These are phyloP conservation scores for Sistotremastrum suecicum DNA, from an alignment of 768 basidiomycete species.

Conservation along the genomic window DNA sequence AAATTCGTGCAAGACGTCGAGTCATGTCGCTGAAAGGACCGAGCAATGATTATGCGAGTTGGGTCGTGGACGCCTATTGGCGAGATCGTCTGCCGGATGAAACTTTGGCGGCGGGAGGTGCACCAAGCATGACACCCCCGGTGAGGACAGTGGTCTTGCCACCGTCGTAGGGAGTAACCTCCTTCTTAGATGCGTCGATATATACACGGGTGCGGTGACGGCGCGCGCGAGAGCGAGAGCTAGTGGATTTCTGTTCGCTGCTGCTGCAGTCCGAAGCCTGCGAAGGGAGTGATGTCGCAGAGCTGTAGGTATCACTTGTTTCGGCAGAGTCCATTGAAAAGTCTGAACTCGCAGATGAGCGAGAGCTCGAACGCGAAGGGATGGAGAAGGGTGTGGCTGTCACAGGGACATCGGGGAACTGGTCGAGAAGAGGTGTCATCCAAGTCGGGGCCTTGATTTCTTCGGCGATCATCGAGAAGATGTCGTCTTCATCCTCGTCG, in stretches of 20 bases:
- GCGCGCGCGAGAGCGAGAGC: constrained; percentile 39
- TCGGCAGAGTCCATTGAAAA: constrained; percentile 51
- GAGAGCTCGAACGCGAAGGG: constrained; percentile 37
- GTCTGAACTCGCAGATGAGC: constrained; percentile 59
- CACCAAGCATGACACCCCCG: constrained; percentile 78
- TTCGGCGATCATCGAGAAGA: constrained; percentile 63
- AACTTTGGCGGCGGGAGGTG: constrained; percentile 10
- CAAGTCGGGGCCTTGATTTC: constrained; percentile 56
- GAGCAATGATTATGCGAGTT: too few relatives aligned
- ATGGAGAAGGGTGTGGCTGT: constrained; percentile 23
- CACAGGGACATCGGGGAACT: constrained; percentile 33
- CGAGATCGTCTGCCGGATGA: not conserved
- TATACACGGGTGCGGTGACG: constrained; percentile 57
- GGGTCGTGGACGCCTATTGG: too few relatives aligned
- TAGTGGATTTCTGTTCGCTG: not conserved
- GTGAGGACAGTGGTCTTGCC: constrained; percentile 82
- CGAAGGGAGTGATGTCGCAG: constrained; percentile 30
- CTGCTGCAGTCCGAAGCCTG: not conserved
- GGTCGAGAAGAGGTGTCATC: constrained; percentile 48
- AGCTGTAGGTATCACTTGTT: constrained; percentile 27
- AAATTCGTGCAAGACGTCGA: too few relatives aligned
- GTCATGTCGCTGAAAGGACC: too few relatives aligned
- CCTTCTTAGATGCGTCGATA: constrained; percentile 59
- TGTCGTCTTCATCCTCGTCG: constrained; percentile 57
- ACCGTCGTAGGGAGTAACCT: constrained; percentile 76